Conservation (phyloP, 176 grass and related monocot species). For the Otatea glauca region DNA sequence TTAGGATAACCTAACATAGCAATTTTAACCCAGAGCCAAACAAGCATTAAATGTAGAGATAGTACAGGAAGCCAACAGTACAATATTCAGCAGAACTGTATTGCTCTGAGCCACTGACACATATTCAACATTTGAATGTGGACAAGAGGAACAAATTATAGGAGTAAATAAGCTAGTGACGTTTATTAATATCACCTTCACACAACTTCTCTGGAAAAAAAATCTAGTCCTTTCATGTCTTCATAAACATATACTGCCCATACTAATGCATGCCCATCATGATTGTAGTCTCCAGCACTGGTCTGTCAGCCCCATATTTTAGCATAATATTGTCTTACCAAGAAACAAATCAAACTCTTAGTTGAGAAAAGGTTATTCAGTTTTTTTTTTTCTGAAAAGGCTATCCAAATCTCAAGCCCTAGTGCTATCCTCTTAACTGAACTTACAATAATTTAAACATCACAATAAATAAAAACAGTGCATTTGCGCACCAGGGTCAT, state of each 20-base stretch:
- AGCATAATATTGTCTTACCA: neutral
- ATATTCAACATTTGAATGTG: neutral
- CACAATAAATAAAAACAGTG: neutral
- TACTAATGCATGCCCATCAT: neutral
- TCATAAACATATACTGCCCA: neutral
- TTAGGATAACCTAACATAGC: neutral
- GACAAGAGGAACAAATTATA: neutral
- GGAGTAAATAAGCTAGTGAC: neutral
- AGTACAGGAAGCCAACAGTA: neutral
- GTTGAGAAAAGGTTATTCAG: neutral
- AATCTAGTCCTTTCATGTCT: neutral
- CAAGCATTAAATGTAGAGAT: neutral
- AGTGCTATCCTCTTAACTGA: neutral
- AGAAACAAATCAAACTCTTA: neutral
- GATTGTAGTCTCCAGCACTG: slow-evolving; percentile 1
- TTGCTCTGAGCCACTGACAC: neutral
- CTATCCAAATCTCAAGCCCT: neutral
- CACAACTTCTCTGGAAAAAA: neutral
- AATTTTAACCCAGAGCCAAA: neutral
- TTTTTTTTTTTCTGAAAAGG: neutral
- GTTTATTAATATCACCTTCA: neutral
- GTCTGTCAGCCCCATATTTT: neutral
- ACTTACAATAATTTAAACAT: slow-evolving; percentile 5
- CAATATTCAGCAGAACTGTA: slow-evolving; percentile 30
- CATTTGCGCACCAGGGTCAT: slow-evolving; percentile 55